phyloP scores from a whole-genome alignment of 2,329 filamentous ascomycete species.

The Apiospora saccharicola region DNA sequence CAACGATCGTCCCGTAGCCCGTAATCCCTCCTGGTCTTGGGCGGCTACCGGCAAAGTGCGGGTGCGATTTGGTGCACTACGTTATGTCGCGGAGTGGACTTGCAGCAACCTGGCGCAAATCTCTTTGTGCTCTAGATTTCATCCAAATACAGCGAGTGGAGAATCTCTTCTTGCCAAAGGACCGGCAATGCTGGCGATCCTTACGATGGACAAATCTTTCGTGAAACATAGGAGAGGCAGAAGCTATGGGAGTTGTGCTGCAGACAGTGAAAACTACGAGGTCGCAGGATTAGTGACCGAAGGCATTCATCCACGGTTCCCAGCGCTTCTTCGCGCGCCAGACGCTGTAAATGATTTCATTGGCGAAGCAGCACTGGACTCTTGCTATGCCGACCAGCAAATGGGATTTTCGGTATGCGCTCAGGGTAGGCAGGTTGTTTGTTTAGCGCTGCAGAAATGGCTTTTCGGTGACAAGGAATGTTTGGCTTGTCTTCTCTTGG shows the following conservation, averaged over 20 bases:
- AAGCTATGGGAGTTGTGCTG: background rate
- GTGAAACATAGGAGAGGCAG: background rate
- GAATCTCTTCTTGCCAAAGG: background rate
- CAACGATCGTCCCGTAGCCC: accelerated
- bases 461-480: no score
- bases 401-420: no score
- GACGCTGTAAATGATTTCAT: background rate
- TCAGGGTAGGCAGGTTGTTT: background rate
- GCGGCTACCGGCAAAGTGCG: conserved; percentile 32
- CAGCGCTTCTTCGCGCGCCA: background rate
- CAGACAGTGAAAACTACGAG: background rate
- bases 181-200: background rate
- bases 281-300: background rate
- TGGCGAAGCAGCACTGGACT: conserved; percentile 3
- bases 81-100: background rate
- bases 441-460: background rate
- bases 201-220: background rate
- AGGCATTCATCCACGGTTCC: background rate
- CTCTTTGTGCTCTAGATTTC: background rate
- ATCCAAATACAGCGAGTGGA: no score
- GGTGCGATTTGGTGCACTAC: conserved; percentile 27
- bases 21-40: conserved; percentile 34
- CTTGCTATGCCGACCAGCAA: no score
- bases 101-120: background rate
- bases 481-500: no score